A percentile compares a stretch with the other conserved stretches of the same genome.
These are phyloP conservation scores for Wallacemonas sp. DNA, from an alignment of 208 protist genomes.

Conservation along the genomic window DNA sequence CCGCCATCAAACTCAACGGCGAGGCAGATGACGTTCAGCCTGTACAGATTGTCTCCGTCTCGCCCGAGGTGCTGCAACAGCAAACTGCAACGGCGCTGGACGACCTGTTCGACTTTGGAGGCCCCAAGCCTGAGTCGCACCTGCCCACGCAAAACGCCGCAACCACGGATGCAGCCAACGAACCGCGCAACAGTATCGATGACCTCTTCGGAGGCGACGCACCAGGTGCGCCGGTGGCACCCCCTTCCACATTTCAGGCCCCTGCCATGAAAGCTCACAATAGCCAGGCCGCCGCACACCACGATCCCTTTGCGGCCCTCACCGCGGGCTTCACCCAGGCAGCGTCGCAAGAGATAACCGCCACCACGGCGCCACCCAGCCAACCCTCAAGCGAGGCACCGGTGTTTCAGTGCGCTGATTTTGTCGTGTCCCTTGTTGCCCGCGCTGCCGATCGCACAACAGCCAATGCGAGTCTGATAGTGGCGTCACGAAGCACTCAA, in stretches of 20 bases:
- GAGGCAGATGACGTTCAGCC: constrained; percentile 45
- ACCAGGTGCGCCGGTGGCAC: constrained; percentile 1
- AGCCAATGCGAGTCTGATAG: constrained; percentile 33
- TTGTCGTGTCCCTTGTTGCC: constrained; percentile 39
- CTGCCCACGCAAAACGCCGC: neutral
- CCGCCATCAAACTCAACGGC: constrained; percentile 40
- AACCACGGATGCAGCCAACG: constrained; percentile 3
- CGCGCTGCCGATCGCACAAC: constrained; percentile 16
- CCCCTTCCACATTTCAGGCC: neutral
- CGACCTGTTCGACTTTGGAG: constrained; percentile 66
- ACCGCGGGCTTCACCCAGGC: neutral
- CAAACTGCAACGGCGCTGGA: constrained; percentile 60
- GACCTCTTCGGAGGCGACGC: neutral
- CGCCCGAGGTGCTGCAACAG: constrained; percentile 47
- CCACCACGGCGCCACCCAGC: too few relatives aligned
- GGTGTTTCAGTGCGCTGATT: constrained; percentile 60
- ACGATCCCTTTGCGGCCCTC: constrained; percentile 3
- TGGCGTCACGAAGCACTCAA: constrained; percentile 33
- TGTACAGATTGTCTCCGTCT: constrained; percentile 57
- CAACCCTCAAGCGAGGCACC: constrained; percentile 13
- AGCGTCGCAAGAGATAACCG: too few relatives aligned
- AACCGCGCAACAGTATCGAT: neutral
- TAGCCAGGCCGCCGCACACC: neutral
- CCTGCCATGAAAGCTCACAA: neutral
- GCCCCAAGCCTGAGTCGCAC: constrained; percentile 18